Evolutionary conservation across 768 basidiomycete species (phyloP).

Genomic region (Termitomyces sp.): DNA sequence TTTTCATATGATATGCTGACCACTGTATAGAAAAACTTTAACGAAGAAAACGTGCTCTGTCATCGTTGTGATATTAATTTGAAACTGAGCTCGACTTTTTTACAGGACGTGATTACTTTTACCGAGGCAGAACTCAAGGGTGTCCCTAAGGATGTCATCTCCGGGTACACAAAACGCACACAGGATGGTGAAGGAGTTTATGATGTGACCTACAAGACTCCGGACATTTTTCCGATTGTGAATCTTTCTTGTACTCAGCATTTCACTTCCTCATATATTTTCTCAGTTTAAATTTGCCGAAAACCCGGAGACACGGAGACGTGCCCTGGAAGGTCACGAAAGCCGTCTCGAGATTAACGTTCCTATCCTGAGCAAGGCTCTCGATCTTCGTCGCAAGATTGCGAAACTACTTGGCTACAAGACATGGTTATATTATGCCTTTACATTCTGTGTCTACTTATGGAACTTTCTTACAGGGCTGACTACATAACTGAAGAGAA

Average conservation of each 20-base stretch:
- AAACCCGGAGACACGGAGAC: slow-evolving; percentile 60
- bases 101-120: slow-evolving; percentile 56
- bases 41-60: slow-evolving; percentile 69
- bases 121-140: slow-evolving; percentile 73
- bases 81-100: not conserved
- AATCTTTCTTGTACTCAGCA: slow-evolving; percentile 12
- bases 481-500: slow-evolving; percentile 81
- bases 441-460: not conserved
- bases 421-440: slow-evolving; percentile 42
- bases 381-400: slow-evolving; percentile 66
- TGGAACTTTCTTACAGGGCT: slow-evolving; percentile 36
- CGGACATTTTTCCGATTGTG: slow-evolving; percentile 76
- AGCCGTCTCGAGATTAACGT: slow-evolving; percentile 63
- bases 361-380: slow-evolving; percentile 59
- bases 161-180: slow-evolving; percentile 65
- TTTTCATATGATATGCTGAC: not conserved
- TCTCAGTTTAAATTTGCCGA: slow-evolving; percentile 75
- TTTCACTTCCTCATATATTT: not conserved
- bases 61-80: not conserved
- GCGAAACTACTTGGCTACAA: slow-evolving; percentile 64
- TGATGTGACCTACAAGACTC: slow-evolving; percentile 77
- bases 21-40: slow-evolving; percentile 69
- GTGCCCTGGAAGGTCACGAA: slow-evolving; percentile 65
- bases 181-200: slow-evolving; percentile 55
- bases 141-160: slow-evolving; percentile 73